Evolutionary conservation across 495 filamentous ascomycete genomes (phyloP).

Genomic region (Penicillium robsamsonii): DNA sequence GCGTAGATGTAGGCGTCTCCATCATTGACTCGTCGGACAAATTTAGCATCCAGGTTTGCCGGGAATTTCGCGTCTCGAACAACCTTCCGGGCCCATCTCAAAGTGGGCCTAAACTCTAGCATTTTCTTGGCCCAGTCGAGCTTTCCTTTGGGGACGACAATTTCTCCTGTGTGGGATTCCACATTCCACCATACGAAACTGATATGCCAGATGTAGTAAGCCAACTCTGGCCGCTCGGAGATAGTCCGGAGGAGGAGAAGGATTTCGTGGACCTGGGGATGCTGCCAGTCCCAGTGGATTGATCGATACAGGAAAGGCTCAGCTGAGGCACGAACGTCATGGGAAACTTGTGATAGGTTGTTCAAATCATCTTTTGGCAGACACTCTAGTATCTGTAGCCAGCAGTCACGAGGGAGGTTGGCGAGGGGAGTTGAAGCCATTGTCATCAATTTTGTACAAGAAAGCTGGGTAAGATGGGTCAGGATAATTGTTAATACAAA

Average conservation of each 20-base stretch:
- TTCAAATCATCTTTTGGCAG: neutral
- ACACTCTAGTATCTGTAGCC: neutral
- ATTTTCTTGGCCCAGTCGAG: neutral
- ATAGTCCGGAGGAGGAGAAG: neutral
- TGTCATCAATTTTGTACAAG: neutral
- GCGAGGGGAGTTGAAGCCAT: neutral
- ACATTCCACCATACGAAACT: neutral
- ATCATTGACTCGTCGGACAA: neutral
- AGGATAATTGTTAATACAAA: neutral
- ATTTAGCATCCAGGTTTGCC: neutral
- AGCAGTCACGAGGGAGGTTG: neutral
- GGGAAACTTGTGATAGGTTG: neutral
- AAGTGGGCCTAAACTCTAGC: neutral
- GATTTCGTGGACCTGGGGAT: neutral
- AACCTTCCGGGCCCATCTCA: neutral
- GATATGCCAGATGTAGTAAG: neutral
- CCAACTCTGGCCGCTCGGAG: neutral
- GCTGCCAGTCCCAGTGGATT: slow-evolving; percentile 1
- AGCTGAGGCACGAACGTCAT: neutral
- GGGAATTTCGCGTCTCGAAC: neutral
- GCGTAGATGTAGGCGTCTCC: slow-evolving; percentile 7
- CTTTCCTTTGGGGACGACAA: neutral
- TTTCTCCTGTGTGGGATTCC: neutral
- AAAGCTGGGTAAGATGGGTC: neutral
- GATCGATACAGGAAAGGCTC: slow-evolving; percentile 1